Base-by-base conservation (phyloP, 768 basidiomycete genomes). In the Leccinum arenicola region DNA sequence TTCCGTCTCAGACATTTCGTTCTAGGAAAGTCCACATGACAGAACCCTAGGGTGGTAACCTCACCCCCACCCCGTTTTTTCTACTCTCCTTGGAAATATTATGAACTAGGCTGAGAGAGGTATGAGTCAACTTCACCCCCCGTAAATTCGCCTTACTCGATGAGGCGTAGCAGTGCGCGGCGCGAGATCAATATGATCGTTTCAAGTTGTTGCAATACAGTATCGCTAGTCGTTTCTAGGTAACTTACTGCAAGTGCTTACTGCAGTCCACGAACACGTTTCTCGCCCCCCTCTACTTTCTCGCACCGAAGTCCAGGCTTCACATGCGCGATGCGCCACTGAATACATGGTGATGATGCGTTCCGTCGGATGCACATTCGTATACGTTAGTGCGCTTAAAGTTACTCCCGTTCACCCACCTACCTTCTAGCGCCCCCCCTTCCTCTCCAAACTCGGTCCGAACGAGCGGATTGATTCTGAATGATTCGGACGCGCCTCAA, bases 21-120 rank as follows among this genome's bases (percentile, higher is more conserved):
- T n/a, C 60, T 52, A 36, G 29, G 53, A 53, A 49, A 54, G 35
- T 17, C 50, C 23, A 56, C 49, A 43, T 51, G 31, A 33, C 27
- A 27, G n/a, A 51, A 2, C 31, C 9, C 35, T n/a, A 35, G 12
- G 19, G 19, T 45, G 27, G 27, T 61, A 53, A 61, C 60, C 53
- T 55, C 58, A 55, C 31, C 1, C 23, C 49, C 19, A 27, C 56
- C 40, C 38, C 55, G 17, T 38, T 31, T 33, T 33, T 50, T 14
- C 27, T 45, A 11, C 19, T n/a, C 0, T 45, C 43, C 17, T 45
- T 19, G 43, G 0, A 45, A 7, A 2, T 19, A 11, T 45, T 2
- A 19, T 19, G 19, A 19, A 19, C 43, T 45, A 45, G 43, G 11
- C 43, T 45, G n/a, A 9, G n/a, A 43, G 40, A 43, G 10, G n/a